These are phyloP conservation scores for Aspergillus aculeatus DNA, from an alignment of 2,329 filamentous ascomycete genomes.

Conservation along the genomic window DNA sequence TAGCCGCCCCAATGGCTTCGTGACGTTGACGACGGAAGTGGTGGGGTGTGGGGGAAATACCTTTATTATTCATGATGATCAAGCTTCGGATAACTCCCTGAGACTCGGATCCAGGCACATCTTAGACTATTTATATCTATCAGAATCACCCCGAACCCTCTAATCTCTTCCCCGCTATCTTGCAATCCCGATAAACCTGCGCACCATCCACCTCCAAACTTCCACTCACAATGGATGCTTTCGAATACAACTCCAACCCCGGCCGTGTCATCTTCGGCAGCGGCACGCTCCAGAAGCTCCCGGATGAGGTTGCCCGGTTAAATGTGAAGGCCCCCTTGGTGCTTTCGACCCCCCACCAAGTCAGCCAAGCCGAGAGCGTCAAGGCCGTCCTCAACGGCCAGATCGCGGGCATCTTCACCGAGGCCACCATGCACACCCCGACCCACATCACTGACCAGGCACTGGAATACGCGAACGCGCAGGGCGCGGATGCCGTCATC, in stretches of 20 bases:
- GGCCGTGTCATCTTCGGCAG: constrained; percentile 57
- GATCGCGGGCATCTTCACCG: constrained; percentile 53
- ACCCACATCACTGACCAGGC: constrained; percentile 58
- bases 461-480: constrained; percentile 46
- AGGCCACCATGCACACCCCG: constrained; percentile 65
- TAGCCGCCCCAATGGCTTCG: constrained; percentile 11
- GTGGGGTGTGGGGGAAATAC: constrained; percentile 21
- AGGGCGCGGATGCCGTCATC: constrained; percentile 55
- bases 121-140: not conserved
- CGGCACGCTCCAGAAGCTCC: constrained; percentile 52
- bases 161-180: not conserved
- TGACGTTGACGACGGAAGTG: constrained; percentile 12
- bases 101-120: not conserved
- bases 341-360: constrained; percentile 57
- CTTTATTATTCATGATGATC: constrained; percentile 27
- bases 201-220: not conserved
- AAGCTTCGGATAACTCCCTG: constrained; percentile 10
- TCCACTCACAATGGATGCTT: constrained; percentile 47
- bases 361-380: constrained; percentile 47
- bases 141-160: not conserved
- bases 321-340: constrained; percentile 53
- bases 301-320: constrained; percentile 45
- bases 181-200: not conserved
- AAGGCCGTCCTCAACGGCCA: constrained; percentile 46
- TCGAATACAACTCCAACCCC: constrained; percentile 57